Evolutionary conservation across 2,329 filamentous ascomycete genomes (phyloP), one percentile per base, ranked within the genome.

Genomic region (Endothia cerciana): DNA sequence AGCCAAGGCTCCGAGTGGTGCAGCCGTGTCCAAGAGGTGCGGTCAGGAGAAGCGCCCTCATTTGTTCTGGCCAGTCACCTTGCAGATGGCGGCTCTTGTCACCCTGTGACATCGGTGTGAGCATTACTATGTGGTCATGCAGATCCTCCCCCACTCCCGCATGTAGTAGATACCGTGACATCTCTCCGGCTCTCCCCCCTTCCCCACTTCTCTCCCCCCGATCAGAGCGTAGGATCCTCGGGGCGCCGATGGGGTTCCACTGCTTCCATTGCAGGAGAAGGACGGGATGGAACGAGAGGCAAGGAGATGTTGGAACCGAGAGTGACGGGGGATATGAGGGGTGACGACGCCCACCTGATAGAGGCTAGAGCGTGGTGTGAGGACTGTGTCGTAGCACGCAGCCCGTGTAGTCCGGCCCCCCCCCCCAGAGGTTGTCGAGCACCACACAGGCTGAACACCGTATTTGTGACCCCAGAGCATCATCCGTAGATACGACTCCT

Each of bases 11-110:
- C 58, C 28, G 28, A 33, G 15, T 25, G 36, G 25, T 41, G 45
- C 47, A 64, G 63, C 63, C 63, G 63, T 59, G 56, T 60, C 56
- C 38, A 43, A 60, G 63, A 56, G 47, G 58, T 64, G 63, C 57
- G 63, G 63, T 64, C 57, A 64, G 22, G 62, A 41, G 22, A 59
- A 30, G 55, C 13, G 17, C 60, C 49, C 60, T 41, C 47, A 53
- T 55, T 22, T 33, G 51, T 56, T 40, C 63, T 55, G 47, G 47
- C 56, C 57, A 60, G 45, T 64, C 56, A 60, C 47, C 45, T 33
- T 64, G 63, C 63, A 56, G 22, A 51, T 28, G 47, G 47, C 47
- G 47, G 47, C 47, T 51, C 47, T 28, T 51, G 47, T 51, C 47
- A 51, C 47, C 47, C 47, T 51, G 33, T 25, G 47, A 25, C 28